Evolutionary conservation across 2,329 filamentous ascomycete species (phyloP).

Genomic region (Bipolaris gigantea): DNA sequence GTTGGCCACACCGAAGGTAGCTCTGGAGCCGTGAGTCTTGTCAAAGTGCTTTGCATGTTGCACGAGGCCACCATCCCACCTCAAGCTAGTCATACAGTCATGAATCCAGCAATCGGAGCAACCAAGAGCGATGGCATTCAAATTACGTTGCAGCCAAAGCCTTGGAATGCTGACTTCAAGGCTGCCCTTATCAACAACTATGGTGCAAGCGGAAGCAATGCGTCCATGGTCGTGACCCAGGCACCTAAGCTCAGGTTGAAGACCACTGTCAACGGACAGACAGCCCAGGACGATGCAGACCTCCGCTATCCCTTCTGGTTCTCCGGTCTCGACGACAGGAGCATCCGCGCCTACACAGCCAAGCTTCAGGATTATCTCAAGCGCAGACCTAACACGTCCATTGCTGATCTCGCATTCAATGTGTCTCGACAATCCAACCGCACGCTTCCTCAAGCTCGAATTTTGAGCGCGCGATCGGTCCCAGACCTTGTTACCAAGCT

Average conservation of each 20-base stretch:
- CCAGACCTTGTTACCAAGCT: background rate
- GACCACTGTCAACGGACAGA: too few relatives aligned
- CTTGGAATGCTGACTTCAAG: constrained; percentile 13
- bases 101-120: constrained; percentile 23
- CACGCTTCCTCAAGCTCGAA: constrained; percentile 5
- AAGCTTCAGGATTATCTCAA: background rate
- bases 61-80: constrained; percentile 23
- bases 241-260: background rate
- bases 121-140: constrained; percentile 13
- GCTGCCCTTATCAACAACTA: constrained; percentile 28
- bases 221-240: constrained; percentile 16
- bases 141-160: constrained; percentile 5
- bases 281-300: background rate
- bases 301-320: constrained; percentile 6
- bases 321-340: background rate
- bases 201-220: constrained; percentile 27
- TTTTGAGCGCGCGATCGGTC: background rate
- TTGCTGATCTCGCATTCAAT: constrained; percentile 20
- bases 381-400: background rate
- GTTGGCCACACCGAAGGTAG: constrained; percentile 16
- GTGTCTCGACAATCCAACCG: constrained; percentile 11
- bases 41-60: constrained; percentile 37
- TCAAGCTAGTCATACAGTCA: constrained; percentile 16
- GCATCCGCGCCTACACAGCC: background rate
- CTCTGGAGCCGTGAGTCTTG: constrained; percentile 23